Percentiles rank a stretch among this genome's conserved stretches.
Evolutionary conservation across 495 filamentous ascomycete species (phyloP).

Genomic region (Cryomyces minteri): DNA sequence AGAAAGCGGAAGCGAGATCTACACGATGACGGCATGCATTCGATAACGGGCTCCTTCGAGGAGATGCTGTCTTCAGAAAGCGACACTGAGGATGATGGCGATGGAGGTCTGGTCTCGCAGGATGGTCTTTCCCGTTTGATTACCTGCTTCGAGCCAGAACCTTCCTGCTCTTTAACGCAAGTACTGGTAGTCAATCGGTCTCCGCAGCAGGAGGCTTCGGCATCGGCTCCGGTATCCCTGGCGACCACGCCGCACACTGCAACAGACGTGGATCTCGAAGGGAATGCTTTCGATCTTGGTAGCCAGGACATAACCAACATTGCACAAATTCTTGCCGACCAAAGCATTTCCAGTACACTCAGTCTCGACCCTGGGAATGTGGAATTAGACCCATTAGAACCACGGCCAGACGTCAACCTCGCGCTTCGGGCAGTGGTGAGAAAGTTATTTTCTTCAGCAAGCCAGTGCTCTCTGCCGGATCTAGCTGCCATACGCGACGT

Average conservation of each 20-base stretch:
- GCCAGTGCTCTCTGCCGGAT: neutral
- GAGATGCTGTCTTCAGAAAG: neutral
- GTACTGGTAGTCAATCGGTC: neutral
- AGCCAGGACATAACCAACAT: constrained; percentile 24
- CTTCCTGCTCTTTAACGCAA: neutral
- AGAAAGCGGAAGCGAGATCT: neutral
- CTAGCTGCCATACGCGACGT: neutral
- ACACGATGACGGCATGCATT: neutral
- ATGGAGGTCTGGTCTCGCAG: neutral
- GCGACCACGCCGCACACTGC: neutral
- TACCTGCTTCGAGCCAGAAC: neutral
- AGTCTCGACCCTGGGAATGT: neutral
- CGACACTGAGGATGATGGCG: neutral
- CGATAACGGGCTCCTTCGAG: neutral
- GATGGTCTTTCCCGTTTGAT: neutral
- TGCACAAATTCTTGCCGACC: constrained; percentile 30
- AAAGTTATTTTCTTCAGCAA: neutral
- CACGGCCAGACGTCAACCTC: neutral
- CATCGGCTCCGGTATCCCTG: neutral
- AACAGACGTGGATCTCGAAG: neutral
- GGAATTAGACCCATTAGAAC: neutral
- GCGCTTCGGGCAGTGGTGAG: no score
- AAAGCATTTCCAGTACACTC: constrained; percentile 14
- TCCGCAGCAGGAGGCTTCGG: neutral
- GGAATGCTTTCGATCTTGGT: neutral